A percentile compares a stretch with the other conserved stretches of the same genome.
phyloP scores from a whole-genome alignment of 495 filamentous ascomycete species.

The Barbatosphaeria neglecta region DNA sequence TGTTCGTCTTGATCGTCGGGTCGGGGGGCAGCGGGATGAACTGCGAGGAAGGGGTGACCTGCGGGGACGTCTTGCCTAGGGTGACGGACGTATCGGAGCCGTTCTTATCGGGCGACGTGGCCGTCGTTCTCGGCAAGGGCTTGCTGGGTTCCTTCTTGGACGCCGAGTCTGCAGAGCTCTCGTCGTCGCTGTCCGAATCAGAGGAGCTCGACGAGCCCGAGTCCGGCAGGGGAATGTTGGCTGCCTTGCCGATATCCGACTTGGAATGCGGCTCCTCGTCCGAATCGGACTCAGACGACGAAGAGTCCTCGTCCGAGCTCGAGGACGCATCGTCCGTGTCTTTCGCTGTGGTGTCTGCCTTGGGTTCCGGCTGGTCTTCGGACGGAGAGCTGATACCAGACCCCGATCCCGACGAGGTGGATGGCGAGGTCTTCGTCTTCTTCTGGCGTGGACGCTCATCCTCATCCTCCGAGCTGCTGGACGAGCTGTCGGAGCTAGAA shows the following conservation, averaged over 20 bases:
- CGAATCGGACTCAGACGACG: slow-evolving; percentile 3
- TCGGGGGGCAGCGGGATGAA: slow-evolving; percentile 40
- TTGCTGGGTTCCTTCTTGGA: slow-evolving; percentile 17
- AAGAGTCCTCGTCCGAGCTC: not conserved
- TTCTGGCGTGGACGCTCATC: slow-evolving; percentile 23
- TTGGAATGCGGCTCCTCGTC: slow-evolving; percentile 17
- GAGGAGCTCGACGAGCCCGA: slow-evolving; percentile 22
- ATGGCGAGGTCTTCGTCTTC: slow-evolving; percentile 19
- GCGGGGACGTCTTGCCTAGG: slow-evolving; percentile 27
- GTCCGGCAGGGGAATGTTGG: slow-evolving; percentile 40
- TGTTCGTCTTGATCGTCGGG: slow-evolving; percentile 30
- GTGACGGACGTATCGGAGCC: slow-evolving; percentile 29
- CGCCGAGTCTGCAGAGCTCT: slow-evolving; percentile 11
- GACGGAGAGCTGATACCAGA: slow-evolving; percentile 6
- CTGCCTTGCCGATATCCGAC: slow-evolving; percentile 35
- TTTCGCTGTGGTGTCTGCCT: slow-evolving; percentile 18
- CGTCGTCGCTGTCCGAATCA: slow-evolving; percentile 23
- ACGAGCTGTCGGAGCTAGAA: slow-evolving; percentile 22
- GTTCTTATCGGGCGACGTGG: slow-evolving; percentile 1
- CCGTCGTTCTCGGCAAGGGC: slow-evolving; percentile 7
- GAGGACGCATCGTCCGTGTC: not conserved
- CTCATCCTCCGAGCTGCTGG: slow-evolving; percentile 8
- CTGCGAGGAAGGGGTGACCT: slow-evolving; percentile 19
- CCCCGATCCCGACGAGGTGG: slow-evolving; percentile 24
- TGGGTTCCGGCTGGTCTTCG: slow-evolving; percentile 14